phyloP scores from a whole-genome alignment of 2,329 filamentous ascomycete species.

The Pseudogymnoascus sp. region DNA sequence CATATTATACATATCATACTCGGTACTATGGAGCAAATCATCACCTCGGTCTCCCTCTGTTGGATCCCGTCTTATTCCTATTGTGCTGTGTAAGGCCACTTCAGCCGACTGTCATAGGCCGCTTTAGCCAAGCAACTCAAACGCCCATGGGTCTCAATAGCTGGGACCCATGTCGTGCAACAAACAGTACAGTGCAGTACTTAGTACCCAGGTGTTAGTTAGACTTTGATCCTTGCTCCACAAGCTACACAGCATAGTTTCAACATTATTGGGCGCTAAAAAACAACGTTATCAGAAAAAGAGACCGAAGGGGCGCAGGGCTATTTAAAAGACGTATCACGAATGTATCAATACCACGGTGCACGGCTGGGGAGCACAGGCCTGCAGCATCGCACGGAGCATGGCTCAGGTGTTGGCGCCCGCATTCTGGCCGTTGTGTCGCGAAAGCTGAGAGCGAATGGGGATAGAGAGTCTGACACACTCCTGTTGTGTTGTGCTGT shows the following conservation, averaged over 20 bases:
- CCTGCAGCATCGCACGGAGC: background rate
- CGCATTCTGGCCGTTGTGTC: slow-evolving; percentile 1
- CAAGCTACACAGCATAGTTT: slow-evolving; percentile 1
- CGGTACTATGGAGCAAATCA: slow-evolving; percentile 3
- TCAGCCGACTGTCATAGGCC: background rate
- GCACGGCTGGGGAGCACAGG: slow-evolving; percentile 2
- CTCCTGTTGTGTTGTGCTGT: slow-evolving; percentile 2
- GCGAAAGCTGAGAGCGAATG: background rate
- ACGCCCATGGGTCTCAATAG: background rate
- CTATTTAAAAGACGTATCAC: slow-evolving; percentile 8
- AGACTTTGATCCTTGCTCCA: background rate
- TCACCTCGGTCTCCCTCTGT: background rate
- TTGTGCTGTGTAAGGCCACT: background rate
- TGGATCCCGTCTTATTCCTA: slow-evolving; percentile 1
- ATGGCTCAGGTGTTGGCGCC: background rate
- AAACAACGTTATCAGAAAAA: slow-evolving; percentile 7
- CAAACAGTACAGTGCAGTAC: background rate
- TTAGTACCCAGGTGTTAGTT: background rate
- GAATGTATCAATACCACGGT: slow-evolving; percentile 4
- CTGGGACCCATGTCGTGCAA: slow-evolving; percentile 1
- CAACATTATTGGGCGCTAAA: slow-evolving; percentile 8
- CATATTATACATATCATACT: slow-evolving; percentile 3
- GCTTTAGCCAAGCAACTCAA: background rate
- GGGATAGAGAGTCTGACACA: background rate
- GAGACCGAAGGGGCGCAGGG: background rate